phyloP scores from a whole-genome alignment of 108 stramenopile species.

The Cylindrotheca closterium region DNA sequence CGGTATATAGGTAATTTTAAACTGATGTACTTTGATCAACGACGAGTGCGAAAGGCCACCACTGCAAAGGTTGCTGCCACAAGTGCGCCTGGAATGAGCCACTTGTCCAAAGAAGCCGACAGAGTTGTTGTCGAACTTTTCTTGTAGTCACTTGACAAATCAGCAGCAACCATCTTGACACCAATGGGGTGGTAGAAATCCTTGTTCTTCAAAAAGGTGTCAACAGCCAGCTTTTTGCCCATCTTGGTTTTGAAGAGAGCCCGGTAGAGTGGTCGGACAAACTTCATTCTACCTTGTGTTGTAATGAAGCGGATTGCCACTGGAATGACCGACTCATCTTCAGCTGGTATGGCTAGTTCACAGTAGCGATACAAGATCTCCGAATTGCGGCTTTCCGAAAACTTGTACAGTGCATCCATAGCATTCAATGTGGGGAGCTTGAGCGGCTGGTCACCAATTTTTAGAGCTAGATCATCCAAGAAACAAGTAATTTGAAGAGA shows the following conservation, averaged over 20 bases:
- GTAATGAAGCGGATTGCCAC: conserved; percentile 87
- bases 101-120: background rate
- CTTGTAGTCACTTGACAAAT: conserved; percentile 38
- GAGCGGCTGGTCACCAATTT: conserved; percentile 47
- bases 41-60: background rate
- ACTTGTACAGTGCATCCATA: conserved; percentile 73
- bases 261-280: conserved; percentile 89
- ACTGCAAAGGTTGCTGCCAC: background rate
- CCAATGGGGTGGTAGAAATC: conserved; percentile 95
- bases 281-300: conserved; percentile 99
- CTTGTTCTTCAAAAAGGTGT: conserved; percentile 80
- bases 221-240: conserved; percentile 65
- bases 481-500: conserved; percentile 85
- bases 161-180: conserved; percentile 88
- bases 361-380: conserved; percentile 93
- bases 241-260: conserved; percentile 70
- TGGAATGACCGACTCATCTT: conserved; percentile 65
- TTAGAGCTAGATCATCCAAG: conserved; percentile 60
- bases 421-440: conserved; percentile 49
- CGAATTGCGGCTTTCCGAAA: conserved; percentile 73
- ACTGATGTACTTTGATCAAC: no score
- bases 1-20: no score
- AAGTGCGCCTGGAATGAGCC: background rate
- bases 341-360: conserved; percentile 73
- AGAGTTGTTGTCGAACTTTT: background rate